A percentile compares a stretch with the other conserved stretches of the same genome.
These are phyloP conservation scores for Lactarius vividus DNA, from an alignment of 768 basidiomycete genomes.

Conservation along the genomic window DNA sequence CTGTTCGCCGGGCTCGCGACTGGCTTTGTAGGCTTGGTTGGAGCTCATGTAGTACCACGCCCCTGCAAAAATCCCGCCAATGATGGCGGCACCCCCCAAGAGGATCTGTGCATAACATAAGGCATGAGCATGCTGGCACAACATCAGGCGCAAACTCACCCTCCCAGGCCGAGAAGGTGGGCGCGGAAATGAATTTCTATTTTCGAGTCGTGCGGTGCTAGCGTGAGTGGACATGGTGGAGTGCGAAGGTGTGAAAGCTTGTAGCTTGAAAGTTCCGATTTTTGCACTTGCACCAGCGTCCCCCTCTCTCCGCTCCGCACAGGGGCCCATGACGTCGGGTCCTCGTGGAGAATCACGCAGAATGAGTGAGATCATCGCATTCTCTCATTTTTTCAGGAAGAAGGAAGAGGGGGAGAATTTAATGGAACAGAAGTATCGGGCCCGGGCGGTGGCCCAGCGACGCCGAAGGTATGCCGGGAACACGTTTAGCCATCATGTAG, in stretches of 20 bases:
- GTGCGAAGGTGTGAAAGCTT: neutral
- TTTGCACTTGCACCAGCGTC: too few species aligned
- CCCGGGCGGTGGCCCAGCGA: conserved; percentile 1
- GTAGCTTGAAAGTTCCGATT: neutral
- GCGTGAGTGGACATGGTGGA: neutral
- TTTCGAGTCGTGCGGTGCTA: neutral
- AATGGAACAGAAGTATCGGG: neutral
- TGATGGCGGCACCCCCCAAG: conserved; percentile 16
- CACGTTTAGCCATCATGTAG: neutral
- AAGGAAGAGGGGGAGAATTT: neutral
- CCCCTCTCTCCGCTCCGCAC: neutral
- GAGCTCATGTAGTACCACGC: conserved; percentile 20
- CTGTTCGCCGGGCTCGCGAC: conserved; percentile 18
- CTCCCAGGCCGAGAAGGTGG: conserved; percentile 8
- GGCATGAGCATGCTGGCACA: neutral
- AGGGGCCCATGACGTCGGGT: conserved; percentile 2
- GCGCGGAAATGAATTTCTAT: neutral
- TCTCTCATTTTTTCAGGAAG: neutral
- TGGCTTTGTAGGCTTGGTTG: conserved; percentile 21
- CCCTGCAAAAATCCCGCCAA: conserved; percentile 13
- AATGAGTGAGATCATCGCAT: neutral
- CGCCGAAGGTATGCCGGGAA: neutral
- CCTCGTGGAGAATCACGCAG: neutral
- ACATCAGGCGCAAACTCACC: neutral
- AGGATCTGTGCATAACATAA: conserved; percentile 7